Base-by-base conservation (phyloP, 1,139 yeast species). In the Hyphopichia pseudoburtonii region DNA sequence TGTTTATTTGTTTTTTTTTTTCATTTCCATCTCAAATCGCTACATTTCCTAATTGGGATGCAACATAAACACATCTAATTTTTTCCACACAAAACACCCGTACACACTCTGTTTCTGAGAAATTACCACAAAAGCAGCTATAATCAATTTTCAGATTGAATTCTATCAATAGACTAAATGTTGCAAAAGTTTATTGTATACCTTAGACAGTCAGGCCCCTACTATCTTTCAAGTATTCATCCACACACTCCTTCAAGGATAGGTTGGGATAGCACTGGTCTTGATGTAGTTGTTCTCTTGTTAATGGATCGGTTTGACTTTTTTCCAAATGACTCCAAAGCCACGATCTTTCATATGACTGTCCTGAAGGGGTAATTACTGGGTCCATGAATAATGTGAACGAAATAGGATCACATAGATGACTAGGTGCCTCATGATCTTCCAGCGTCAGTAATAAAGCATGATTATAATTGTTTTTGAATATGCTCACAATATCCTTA, bases 321-420 rank as follows among this genome's bases (percentile, higher is more conserved):
- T 52, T 58, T 31, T 54, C 49, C 33, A 73, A 48, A 45, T 70
- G 74, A 39, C 64, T 65, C 33, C 66, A 37, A 19, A 73, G 51
- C 52, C 64, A 57, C 1, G 69, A 43, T 38, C 66, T 60, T 44
- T 74, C 80, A 47, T 69, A 74, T 2, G 78, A 64, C 25, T 67
- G 70, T 2, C 80, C 80, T 17, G 74, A 64, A 10, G 75, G 76
- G 11, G 75, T 61, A n/a, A 73, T 54, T 5, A 74, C 80, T 0
- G 80, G 80, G 32, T 74, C 71, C 26, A 47, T 48, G 47, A 73
- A 72, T 27, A 73, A 42, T 33, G 66, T 64, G 49, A 68, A 71
- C 2, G 77, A 66, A 19, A 74, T 70, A 5, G 80, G 80, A 42
- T 74, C 78, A 14, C 70, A 41, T 15, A 71, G 50, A 36, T 57